Conservation (phyloP, 352 stramenopile genomes). For the Bremia lactucae region DNA sequence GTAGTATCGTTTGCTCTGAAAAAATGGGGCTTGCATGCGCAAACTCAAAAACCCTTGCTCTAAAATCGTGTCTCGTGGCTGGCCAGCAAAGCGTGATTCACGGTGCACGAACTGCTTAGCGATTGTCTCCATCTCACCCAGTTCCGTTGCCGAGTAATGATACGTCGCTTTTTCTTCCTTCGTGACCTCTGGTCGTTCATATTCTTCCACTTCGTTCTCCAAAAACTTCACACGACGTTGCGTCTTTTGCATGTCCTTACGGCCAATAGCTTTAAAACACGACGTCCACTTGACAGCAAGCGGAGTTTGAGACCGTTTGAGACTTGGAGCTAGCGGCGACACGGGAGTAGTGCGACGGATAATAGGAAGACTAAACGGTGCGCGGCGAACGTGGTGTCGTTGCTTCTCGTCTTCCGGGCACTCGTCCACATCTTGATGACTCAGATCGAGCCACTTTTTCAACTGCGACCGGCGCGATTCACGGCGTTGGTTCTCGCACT, state of each 20-base stretch:
- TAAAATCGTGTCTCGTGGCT: conserved; percentile 52
- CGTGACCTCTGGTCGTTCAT: conserved; percentile 27
- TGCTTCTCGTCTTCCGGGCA: conserved; percentile 8
- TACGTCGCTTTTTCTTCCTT: conserved; percentile 39
- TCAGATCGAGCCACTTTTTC: conserved; percentile 22
- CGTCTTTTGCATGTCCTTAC: conserved; percentile 24
- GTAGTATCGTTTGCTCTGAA: conserved; percentile 56
- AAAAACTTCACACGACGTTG: conserved; percentile 45
- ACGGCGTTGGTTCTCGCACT: conserved; percentile 26
- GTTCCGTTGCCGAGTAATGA: conserved; percentile 47
- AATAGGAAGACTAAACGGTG: conserved; percentile 4
- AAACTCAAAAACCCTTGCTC: conserved; percentile 57
- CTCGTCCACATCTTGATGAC: conserved; percentile 3
- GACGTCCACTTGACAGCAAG: conserved; percentile 42
- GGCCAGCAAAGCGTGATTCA: conserved; percentile 34
- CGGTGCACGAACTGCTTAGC: conserved; percentile 38
- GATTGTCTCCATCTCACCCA: conserved; percentile 38
- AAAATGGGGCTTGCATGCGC: conserved; percentile 37
- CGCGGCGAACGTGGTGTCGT: conserved; percentile 3
- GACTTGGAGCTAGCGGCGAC: conserved; percentile 31
- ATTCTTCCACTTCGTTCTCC: conserved; percentile 20
- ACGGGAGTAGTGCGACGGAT: conserved; percentile 5
- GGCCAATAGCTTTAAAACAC: conserved; percentile 39
- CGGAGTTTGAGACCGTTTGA: conserved; percentile 41
- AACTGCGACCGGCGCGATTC: conserved; percentile 21